Evolutionary conservation across 2,329 filamentous ascomycete species (phyloP), one percentile per base, ranked within the genome.

Genomic region (Lecanicillium sp.): DNA sequence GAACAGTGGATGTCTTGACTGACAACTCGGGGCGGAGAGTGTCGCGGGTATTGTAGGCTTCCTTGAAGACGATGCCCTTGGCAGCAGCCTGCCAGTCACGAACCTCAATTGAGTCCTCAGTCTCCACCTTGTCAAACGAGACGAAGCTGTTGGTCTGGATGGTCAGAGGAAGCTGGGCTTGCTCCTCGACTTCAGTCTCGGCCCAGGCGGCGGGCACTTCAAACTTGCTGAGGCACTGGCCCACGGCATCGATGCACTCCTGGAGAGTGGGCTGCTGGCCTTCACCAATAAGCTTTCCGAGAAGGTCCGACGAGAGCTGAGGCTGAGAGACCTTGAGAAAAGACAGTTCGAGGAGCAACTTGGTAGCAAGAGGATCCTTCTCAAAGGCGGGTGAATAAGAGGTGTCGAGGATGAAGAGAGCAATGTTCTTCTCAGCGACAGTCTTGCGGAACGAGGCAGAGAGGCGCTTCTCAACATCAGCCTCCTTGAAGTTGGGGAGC

Each of bases 31-130:
- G 92, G 38, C 92, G 85, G 29, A 98, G 78, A 38, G 68, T 67
- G 46, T 70, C 70, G 54, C 77, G 68, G 17, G 87, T 89, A 45
- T 76, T 80, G 56, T 88, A 96, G 1, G 87, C 90, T 64, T 98
- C 92, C 70, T 94, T 95, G 75, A 98, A 98, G 4, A 77, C 77
- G 42, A 98, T 71, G 34, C 82, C 85, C 70, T 94, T 92, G 44
- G 90, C 92, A 36, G 81, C 85, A 33, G 80, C 73, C 62, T 89
- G 75, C 86, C 89, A 95, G 59, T 83, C 75, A 51, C 76, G 75
- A 43, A 94, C 74, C 48, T 63, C 55, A 3, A 80, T 62, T 4
- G 73, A 71, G 17, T 80, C 70, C 59, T 94, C 87, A 0, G 63
- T 49, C 52, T 94, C 85, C 30, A 74, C 67, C 64, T 90, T 94